phyloP scores from a whole-genome alignment of 2,329 filamentous ascomycete species.

The Aspergillaceae sp. region DNA sequence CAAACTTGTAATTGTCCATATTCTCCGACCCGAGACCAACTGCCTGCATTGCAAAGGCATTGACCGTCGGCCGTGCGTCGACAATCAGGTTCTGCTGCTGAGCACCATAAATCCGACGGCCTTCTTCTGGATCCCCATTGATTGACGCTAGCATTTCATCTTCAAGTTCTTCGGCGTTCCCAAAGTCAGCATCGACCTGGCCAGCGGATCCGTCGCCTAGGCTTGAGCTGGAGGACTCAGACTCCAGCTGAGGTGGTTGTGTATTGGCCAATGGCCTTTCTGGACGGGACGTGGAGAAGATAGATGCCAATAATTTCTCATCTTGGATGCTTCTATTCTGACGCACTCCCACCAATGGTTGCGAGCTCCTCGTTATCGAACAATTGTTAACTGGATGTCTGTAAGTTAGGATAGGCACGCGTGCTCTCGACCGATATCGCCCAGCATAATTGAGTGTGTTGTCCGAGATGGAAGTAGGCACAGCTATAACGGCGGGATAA shows the following conservation, averaged over 20 bases:
- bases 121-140: constrained; percentile 52
- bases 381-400: constrained; percentile 96
- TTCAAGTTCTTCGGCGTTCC: constrained; percentile 58
- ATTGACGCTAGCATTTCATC: constrained; percentile 55
- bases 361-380: constrained; percentile 88
- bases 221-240: constrained; percentile 40
- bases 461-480: constrained; percentile 88
- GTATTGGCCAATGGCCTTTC: constrained; percentile 35
- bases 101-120: constrained; percentile 71
- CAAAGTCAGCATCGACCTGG: constrained; percentile 43
- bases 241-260: constrained; percentile 31
- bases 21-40: constrained; percentile 92
- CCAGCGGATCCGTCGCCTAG: constrained; percentile 36
- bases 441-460: constrained; percentile 91
- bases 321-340: constrained; percentile 91
- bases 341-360: constrained; percentile 78
- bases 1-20: constrained; percentile 93
- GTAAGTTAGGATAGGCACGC: constrained; percentile 85
- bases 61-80: constrained; percentile 87
- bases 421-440: constrained; percentile 75
- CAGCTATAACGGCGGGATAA: constrained; percentile 75
- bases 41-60: constrained; percentile 89
- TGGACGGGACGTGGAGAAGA: constrained; percentile 66
- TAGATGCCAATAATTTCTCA: constrained; percentile 84
- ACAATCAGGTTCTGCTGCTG: constrained; percentile 93